Evolutionary conservation across 352 stramenopile species (phyloP).

Genomic region (Phytophthora vignae): DNA sequence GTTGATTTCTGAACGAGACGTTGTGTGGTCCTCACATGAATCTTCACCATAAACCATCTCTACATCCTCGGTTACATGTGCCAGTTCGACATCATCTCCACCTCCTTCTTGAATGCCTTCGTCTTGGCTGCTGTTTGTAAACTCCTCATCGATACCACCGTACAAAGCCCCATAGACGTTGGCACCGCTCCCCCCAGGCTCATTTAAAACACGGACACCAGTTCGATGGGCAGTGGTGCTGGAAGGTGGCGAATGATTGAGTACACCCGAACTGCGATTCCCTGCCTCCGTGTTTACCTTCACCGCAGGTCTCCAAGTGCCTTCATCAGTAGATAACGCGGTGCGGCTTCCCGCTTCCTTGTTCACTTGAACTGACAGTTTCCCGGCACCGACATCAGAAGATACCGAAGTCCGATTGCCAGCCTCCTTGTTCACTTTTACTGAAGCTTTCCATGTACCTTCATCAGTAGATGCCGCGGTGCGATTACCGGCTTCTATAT

Average conservation of each 20-base stretch:
- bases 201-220: conserved; percentile 44
- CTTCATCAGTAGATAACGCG: conserved; percentile 9
- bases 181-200: conserved; percentile 46
- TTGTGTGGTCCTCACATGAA: neutral
- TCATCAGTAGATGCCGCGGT: neutral
- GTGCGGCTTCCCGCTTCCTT: conserved; percentile 31
- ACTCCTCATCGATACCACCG: neutral
- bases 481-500: conserved; percentile 12
- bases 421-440: conserved; percentile 42
- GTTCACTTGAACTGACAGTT: conserved; percentile 40
- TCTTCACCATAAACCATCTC: conserved; percentile 20
- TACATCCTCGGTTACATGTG: conserved; percentile 11
- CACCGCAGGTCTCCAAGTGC: conserved; percentile 31
- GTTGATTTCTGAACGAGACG: neutral
- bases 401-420: conserved; percentile 22
- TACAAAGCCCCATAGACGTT: conserved; percentile 45
- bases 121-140: neutral
- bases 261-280: conserved; percentile 30
- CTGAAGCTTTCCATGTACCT: conserved; percentile 14
- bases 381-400: conserved; percentile 8
- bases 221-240: conserved; percentile 13
- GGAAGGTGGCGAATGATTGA: conserved; percentile 2
- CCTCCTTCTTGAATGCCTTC: neutral
- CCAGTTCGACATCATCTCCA: neutral
- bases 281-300: conserved; percentile 45